These are phyloP conservation scores for Rhodosporidiobolus odoratus DNA, from an alignment of 768 basidiomycete genomes.

Conservation along the genomic window DNA sequence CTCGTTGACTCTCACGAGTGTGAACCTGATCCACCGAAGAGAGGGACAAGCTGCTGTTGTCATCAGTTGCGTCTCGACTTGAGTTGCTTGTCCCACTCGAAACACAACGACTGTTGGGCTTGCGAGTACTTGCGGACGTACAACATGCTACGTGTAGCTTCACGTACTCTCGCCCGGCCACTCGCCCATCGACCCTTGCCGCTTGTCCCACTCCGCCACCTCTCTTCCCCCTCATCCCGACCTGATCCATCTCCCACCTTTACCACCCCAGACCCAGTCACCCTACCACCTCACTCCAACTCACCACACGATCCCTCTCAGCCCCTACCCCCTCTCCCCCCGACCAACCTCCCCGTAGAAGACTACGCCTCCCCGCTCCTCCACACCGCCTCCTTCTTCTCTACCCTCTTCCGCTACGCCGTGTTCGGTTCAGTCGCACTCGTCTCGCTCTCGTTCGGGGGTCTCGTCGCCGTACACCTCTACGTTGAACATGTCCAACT, in stretches of 20 bases:
- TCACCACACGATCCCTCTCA: not conserved
- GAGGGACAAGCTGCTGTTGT: too few species aligned
- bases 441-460: slow-evolving; percentile 6
- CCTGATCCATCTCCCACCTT: slow-evolving; percentile 10
- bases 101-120: too few species aligned
- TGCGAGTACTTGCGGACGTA: too few species aligned
- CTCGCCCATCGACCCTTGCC: not conserved
- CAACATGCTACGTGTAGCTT: not conserved
- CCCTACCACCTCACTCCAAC: not conserved
- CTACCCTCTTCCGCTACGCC: slow-evolving; percentile 32
- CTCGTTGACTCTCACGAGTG: too few species aligned
- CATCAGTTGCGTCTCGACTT: too few species aligned
- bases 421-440: slow-evolving; percentile 31
- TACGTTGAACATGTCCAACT: slow-evolving; percentile 36
- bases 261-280: slow-evolving; percentile 7
- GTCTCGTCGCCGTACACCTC: slow-evolving; percentile 22
- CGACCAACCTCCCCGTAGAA: slow-evolving; percentile 33
- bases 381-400: slow-evolving; percentile 30
- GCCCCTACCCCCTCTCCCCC: slow-evolving; percentile 21
- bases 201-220: not conserved
- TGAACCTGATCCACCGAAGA: too few species aligned
- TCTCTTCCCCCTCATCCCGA: not conserved
- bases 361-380: slow-evolving; percentile 36
- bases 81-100: too few species aligned
- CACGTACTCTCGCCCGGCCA: not conserved